Conservation (phyloP, 345 rosid genomes). For the Crucihimalaya himalaica region DNA sequence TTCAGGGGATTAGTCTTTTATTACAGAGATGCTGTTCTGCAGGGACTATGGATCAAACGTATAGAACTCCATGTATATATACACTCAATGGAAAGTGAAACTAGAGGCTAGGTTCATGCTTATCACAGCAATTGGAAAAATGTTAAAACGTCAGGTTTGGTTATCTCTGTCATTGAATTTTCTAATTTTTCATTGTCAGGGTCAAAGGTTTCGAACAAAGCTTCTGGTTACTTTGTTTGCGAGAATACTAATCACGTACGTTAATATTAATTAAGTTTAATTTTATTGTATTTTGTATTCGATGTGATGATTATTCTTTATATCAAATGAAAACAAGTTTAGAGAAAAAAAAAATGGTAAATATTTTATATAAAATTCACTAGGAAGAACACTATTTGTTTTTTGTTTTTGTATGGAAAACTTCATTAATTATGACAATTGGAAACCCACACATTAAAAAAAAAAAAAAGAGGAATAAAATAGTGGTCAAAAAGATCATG, state of each 20-base stretch:
- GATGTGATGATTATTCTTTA: not conserved
- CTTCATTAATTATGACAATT: not conserved
- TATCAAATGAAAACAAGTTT: not conserved
- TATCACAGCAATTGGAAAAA: not conserved
- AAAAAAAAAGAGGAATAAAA: not conserved
- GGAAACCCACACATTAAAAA: not conserved
- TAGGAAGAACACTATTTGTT: not conserved
- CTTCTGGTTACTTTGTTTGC: not conserved
- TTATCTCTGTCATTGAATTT: not conserved
- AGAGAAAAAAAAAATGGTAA: not conserved
- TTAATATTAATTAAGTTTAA: not conserved
- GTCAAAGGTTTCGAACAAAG: not conserved
- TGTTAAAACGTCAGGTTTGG: not conserved
- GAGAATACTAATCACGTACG: not conserved
- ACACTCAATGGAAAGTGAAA: not conserved
- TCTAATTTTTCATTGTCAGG: not conserved
- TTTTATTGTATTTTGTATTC: not conserved
- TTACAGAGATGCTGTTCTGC: not conserved
- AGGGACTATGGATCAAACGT: conserved; percentile 1
- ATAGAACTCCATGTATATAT: not conserved
- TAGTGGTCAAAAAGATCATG: not conserved
- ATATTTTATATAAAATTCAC: not conserved
- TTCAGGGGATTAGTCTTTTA: not conserved
- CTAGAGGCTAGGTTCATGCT: conserved; percentile 10
- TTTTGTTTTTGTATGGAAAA: not conserved